Evolutionary conservation across 1,139 yeast species (phyloP), one percentile per base, ranked within the genome.

Genomic region (Diutina scorzettiae): DNA sequence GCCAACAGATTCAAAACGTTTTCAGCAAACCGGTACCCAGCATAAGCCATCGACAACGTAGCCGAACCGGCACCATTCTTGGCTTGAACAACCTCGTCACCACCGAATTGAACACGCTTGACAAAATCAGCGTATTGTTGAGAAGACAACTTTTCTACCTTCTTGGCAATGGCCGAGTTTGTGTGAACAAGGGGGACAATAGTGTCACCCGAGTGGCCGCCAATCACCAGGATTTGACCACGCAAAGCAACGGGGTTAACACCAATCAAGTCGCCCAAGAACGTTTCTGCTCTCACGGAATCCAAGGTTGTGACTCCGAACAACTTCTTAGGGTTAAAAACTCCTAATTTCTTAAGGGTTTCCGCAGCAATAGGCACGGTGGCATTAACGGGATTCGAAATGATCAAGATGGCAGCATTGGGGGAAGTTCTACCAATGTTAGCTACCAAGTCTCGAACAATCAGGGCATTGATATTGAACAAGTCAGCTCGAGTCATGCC

Each of bases 401-500:
- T 80, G 47, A 81, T 73, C 55, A 80, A 71, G 19, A 81, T 68
- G 39, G 78, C 66, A 2, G 86, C 85, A 45, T 69, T 62, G 32
- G 86, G 86, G 37, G 78, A 71, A 39, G 66, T 63, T 45, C 61
- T 58, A n/a, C 76, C 86, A 46, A 75, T 68, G 42, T 72, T 71
- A 44, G 73, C 70, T 44, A 77, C 79, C 55, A 80, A 66, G 45
- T 70, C 73, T 53, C 76, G 67, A 46, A 81, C 74, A 50, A 81
- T 81, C 9, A 77, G 73, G 2, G 86, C 87, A 58, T 81, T 81
- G 56, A 79, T 78, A 55, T 77, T 78, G 63, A 81, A 81, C 52
- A 81, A 67, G 57, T 81, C 87, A 48, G 81, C 85, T 56, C 89
- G 69, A 24, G 86, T 77, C 86, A 80, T 80, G 18, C 87, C 87